Conservation (phyloP, 2,329 filamentous ascomycete species). For the Leptographium flavum region DNA sequence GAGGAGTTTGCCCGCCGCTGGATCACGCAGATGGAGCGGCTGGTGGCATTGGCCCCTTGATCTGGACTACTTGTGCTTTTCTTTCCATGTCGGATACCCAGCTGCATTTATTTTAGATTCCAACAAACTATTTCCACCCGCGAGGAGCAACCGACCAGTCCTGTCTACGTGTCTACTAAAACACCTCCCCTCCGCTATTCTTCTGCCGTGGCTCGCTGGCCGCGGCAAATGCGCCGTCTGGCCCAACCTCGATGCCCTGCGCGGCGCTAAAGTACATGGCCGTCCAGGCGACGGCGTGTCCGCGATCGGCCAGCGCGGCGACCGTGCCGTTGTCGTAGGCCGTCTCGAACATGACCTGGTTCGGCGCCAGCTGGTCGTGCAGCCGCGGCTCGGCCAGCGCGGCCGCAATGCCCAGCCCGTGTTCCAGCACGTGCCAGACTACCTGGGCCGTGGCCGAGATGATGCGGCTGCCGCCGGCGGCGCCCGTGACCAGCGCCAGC, state of each 20-base stretch:
- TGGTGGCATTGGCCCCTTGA: conserved; percentile 33
- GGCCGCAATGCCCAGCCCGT: conserved; percentile 41
- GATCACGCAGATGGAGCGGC: conserved; percentile 57
- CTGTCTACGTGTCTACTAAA: not conserved
- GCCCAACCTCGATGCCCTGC: conserved; percentile 53
- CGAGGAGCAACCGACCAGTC: too few species aligned
- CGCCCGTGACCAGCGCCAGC: conserved; percentile 59
- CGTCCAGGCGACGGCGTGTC: conserved; percentile 65
- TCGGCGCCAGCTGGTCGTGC: conserved; percentile 71
- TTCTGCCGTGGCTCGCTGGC: conserved; percentile 69
- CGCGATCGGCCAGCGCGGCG: conserved; percentile 47
- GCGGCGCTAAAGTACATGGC: conserved; percentile 52
- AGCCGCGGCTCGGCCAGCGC: conserved; percentile 56
- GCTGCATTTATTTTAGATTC: too few species aligned
- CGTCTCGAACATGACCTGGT: conserved; percentile 55
- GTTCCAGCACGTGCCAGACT: conserved; percentile 60
- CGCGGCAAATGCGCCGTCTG: conserved; percentile 60
- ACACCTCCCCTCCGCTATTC: conserved; percentile 52
- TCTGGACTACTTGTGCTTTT: not conserved
- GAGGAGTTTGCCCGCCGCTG: conserved; percentile 71
- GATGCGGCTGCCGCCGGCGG: conserved; percentile 73
- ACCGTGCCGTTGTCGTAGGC: conserved; percentile 56
- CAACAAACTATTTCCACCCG: too few species aligned
- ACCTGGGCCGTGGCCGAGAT: conserved; percentile 73
- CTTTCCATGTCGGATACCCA: not conserved